A percentile compares a stretch with the other conserved stretches of the same genome.
Evolutionary conservation across 345 rosid genomes (phyloP).

Genomic region (Aethionema arabicum): DNA sequence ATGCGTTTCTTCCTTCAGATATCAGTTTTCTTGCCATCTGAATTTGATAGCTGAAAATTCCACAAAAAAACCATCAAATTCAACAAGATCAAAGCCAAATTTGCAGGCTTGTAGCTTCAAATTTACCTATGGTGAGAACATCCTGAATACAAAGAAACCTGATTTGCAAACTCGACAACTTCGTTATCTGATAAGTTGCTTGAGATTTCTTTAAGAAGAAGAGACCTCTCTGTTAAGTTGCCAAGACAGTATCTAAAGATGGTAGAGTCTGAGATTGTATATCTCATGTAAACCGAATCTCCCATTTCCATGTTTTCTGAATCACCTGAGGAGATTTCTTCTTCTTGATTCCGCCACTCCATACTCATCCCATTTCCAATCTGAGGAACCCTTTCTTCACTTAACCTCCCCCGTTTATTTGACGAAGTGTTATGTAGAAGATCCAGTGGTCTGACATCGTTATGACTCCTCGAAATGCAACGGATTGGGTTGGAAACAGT

Average conservation of each 20-base stretch:
- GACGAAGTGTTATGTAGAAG: conserved; percentile 35
- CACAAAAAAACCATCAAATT: background rate
- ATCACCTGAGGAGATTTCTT: conserved; percentile 46
- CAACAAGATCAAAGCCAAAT: background rate
- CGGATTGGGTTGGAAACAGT: conserved; percentile 56
- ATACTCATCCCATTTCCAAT: conserved; percentile 26
- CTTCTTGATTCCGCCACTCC: conserved; percentile 38
- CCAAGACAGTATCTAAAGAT: conserved; percentile 77
- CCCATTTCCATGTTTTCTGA: conserved; percentile 55
- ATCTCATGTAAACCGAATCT: conserved; percentile 40
- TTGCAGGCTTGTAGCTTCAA: background rate
- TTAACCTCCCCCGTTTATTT: conserved; percentile 57
- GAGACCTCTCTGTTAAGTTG: conserved; percentile 55
- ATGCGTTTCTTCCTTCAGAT: conserved; percentile 71
- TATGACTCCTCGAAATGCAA: conserved; percentile 57
- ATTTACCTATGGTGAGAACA: conserved; percentile 85
- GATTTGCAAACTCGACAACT: conserved; percentile 59
- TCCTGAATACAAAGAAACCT: conserved; percentile 71
- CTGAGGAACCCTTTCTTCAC: conserved; percentile 37
- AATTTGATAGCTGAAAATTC: conserved; percentile 59
- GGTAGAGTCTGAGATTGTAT: conserved; percentile 53
- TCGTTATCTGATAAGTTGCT: conserved; percentile 56
- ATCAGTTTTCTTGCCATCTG: conserved; percentile 67
- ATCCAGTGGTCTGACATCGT: conserved; percentile 41
- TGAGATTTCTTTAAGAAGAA: conserved; percentile 71